Base-by-base conservation (phyloP, 2,329 filamentous ascomycete genomes). In the Beauveria bassiana region DNA sequence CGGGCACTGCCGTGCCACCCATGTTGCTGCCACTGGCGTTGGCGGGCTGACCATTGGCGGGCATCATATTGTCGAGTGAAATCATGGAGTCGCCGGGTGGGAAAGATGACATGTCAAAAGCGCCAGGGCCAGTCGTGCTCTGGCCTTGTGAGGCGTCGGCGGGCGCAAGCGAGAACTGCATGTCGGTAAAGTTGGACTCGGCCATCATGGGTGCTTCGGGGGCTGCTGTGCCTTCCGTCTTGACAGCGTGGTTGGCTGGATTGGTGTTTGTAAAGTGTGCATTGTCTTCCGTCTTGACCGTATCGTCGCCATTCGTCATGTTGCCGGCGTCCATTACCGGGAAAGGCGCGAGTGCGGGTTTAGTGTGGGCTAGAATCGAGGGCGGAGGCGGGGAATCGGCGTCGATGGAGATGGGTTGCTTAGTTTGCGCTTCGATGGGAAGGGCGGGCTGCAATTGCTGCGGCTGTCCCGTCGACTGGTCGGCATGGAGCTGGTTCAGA, bases 141-240 rank as follows among this genome's bases (percentile, higher is more conserved):
- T 34, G 60, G 61, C 18, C 68, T 63, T 50, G 71, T 68, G 34
- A 61, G 61, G 70, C 70, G 54, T 70, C 73, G 9, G 75, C 64
- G 0, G 81, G 78, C 1, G 79, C 81, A 5, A 84, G 72, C 0
- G 79, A 78, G 65, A 85, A 85, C 42, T 81, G 77, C 80, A 84
- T 84, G 64, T 84, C 75, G 16, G 82, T 84, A 65, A 84, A 85
- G 64, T 78, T 78, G n/a, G 75, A 69, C 52, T 72, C 70, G 20
- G 66, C 54, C 53, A 67, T 59, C 22, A 57, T 62, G 20, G 60
- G 54, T n/a, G 60, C 52, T n/a, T 62, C 60, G 6, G 53, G 46
- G 5, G 60, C 60, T 2, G 38, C 63, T 5, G 66, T 9, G 16
- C 65, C 60, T 9, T 65, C 65, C 26, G 63, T 62, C 31, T 49